Evolutionary conservation across 768 basidiomycete genomes (phyloP), one percentile per base, ranked within the genome.

Genomic region (Gymnopilus junonius): DNA sequence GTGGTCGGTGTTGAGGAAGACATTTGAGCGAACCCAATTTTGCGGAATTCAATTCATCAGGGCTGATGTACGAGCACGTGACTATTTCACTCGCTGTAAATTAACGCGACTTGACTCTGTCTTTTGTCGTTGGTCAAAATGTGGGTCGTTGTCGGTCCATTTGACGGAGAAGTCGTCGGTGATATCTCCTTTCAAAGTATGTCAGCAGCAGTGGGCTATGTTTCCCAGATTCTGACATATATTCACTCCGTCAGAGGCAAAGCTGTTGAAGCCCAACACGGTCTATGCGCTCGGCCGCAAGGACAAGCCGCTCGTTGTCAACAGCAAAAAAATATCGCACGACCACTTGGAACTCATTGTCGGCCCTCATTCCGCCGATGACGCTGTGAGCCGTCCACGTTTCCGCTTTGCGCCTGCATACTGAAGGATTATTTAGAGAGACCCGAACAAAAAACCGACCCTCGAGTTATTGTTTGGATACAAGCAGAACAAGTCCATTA

Each of bases 291-390:
- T 93, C 0, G 90, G 90, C 15, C 80, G 92, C 42, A 89, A 85
- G 73, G 84, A 80, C 1, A 74, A 75, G 43, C 77, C 78, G 0
- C 75, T 93, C 1, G 29, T 80, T 4, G 75, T 93, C 48, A 83
- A 82, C 62, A 82, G 80, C 75, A 87, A 87, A 69, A 88, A 85
- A 70, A 80, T 94, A 48, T 93, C 91, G 0, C 79, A 82, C 29
- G 76, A 84, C 21, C 87, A 91, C 65, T 86, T 85, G 51, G 74
- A 80, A 51, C 83, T 93, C 59, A 74, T 76, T 5, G 87, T 93
- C 3, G 87, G 81, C 1, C 64, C 75, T 3, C 89, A 81, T 58
- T 74, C 83, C 1, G 65, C 70, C 14, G 84, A 86, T 39, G 82
- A 91, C 61, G 80, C 81, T 62, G 91, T 92, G 69, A 62, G 88